Base-by-base conservation (phyloP, 192 early-diverging fungal genomes). In the Coemansia sp. region DNA sequence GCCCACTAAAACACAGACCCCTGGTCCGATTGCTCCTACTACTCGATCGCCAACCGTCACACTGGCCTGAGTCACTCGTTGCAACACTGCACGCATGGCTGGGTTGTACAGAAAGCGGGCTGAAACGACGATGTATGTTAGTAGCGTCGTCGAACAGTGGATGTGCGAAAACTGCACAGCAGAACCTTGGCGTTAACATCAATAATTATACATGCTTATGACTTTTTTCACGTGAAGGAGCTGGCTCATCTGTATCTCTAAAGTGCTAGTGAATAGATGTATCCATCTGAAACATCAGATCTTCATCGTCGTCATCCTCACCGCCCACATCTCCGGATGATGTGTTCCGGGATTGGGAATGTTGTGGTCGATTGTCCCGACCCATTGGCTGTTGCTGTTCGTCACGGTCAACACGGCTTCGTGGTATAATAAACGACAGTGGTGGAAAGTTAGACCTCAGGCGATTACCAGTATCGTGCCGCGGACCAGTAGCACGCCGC, bases 11-110 rank as follows among this genome's bases (percentile, higher is more conserved):
- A 93, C 83, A 55, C 88, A 89, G 4, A 98, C 56, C 22, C 96
- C 96, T 53, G 83, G 81, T 34, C 84, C 83, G 60, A 98, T 97
- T 57, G 82, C 68, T 9, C 91, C 87, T n/a, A 98, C 87, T 23
- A 90, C 79, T 25, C 82, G 64, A 14, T 83, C 83, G 60, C 90
- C 84, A 9, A 98, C 96, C 1, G 81, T 84, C 9, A 90, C 89
- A 58, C 83, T 84, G 18, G 87, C 89, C n/a, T 58, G 67, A 22
- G 70, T 72, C 1, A 90, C 89, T 55, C 81, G 67, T 62, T 90
- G 89, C 23, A 90, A 53, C 2, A 90, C 85, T 6, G 83, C 87
- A 7, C 87, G 69, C 89, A 90, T 90, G 34, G 6, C 56, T 30
- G 22, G 26, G 1, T 18, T 54, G 31, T 16, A 48, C 9, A 5